Conservation (phyloP, 23 red algal species). For the Gracilaria gracilis region DNA sequence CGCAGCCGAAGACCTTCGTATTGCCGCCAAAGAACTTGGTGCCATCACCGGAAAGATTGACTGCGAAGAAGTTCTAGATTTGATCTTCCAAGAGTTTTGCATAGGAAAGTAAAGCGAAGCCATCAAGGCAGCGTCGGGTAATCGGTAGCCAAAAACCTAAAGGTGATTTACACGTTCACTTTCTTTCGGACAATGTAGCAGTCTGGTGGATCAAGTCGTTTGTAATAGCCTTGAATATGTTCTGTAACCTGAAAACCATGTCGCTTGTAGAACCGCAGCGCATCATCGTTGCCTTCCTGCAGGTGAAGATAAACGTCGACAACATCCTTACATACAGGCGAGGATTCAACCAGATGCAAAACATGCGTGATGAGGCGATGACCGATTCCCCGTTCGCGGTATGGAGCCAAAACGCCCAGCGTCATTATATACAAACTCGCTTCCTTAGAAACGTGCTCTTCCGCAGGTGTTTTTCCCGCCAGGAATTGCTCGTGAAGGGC, state of each 20-base stretch:
- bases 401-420: conserved; percentile 84
- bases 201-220: conserved; percentile 70
- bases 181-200: conserved; percentile 67
- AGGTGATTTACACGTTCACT: not conserved
- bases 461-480: not conserved
- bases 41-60: conserved; percentile 84
- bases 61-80: conserved; percentile 88
- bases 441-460: not conserved
- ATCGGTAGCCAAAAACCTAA: too few species aligned
- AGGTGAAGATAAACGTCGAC: conserved; percentile 86
- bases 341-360: conserved; percentile 58
- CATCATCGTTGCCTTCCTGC: conserved; percentile 82
- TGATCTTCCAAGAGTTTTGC: conserved; percentile 95
- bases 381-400: conserved; percentile 86
- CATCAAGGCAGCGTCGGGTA: too few species aligned
- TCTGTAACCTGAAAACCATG: conserved; percentile 75
- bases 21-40: conserved; percentile 73
- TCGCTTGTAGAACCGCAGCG: conserved; percentile 68
- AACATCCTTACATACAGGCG: conserved; percentile 55
- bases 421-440: conserved; percentile 90
- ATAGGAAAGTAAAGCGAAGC: conserved; percentile 81
- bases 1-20: conserved; percentile 86
- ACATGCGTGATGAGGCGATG: conserved; percentile 70
- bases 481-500: not conserved
- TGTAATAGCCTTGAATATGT: conserved; percentile 73